Evolutionary conservation across 345 rosid genomes (phyloP).

Genomic region (Bruguiera sexangula): DNA sequence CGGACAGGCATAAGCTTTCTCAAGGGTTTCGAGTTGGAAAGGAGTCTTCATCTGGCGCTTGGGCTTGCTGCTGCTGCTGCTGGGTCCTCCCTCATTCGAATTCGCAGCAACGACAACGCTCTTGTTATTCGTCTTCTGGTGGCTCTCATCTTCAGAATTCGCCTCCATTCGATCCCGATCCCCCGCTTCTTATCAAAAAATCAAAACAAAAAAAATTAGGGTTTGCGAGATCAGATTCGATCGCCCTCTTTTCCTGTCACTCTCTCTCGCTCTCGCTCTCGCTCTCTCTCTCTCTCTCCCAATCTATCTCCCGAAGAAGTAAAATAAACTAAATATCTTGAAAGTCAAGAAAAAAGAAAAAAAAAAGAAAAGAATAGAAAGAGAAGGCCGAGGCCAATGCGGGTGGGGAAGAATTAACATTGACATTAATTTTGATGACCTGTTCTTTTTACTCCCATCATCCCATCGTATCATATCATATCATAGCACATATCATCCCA

Average conservation of each 20-base stretch:
- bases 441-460: too few relatives aligned
- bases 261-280: background rate
- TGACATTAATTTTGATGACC: too few relatives aligned
- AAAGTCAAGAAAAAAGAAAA: constrained; percentile 25
- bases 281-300: too few relatives aligned
- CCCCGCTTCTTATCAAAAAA: constrained; percentile 1
- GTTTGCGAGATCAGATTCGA: background rate
- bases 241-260: background rate
- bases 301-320: too few relatives aligned
- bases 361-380: background rate
- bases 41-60: constrained; percentile 99
- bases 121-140: constrained; percentile 20
- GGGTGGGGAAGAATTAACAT: too few relatives aligned
- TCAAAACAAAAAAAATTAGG: constrained; percentile 4
- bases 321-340: constrained; percentile 29
- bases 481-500: background rate
- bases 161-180: constrained; percentile 44
- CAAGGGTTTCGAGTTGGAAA: constrained; percentile 78
- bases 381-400: background rate
- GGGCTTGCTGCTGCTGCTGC: constrained; percentile 42
- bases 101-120: constrained; percentile 14
- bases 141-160: constrained; percentile 59
- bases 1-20: constrained; percentile 74
- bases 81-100: constrained; percentile 39
- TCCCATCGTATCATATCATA: background rate